A percentile compares a stretch with the other conserved stretches of the same genome.
These are phyloP conservation scores for Botrytis cinerea DNA, from an alignment of 2,329 filamentous ascomycete genomes.

Conservation along the genomic window DNA sequence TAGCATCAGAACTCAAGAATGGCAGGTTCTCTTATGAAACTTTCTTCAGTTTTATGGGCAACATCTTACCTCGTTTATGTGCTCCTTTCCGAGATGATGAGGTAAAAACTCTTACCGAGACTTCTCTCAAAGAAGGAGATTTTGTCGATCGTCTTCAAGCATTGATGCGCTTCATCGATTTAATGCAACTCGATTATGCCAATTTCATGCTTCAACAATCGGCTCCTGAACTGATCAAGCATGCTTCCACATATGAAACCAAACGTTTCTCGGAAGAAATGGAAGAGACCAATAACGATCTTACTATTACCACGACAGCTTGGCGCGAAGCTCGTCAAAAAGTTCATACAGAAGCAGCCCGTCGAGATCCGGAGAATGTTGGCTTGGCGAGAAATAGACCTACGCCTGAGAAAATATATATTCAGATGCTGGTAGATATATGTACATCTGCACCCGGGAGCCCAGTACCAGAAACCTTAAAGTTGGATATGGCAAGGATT, in stretches of 20 bases:
- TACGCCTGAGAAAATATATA: slow-evolving; percentile 70
- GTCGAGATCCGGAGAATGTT: slow-evolving; percentile 68
- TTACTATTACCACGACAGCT: slow-evolving; percentile 59
- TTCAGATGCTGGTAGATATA: slow-evolving; percentile 72
- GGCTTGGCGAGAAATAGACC: slow-evolving; percentile 63
- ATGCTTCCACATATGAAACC: slow-evolving; percentile 73
- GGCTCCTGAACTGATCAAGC: slow-evolving; percentile 69
- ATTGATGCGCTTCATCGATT: slow-evolving; percentile 72
- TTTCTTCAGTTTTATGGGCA: slow-evolving; percentile 76
- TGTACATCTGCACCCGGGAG: slow-evolving; percentile 65
- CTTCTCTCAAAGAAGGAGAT: slow-evolving; percentile 59
- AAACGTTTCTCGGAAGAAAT: slow-evolving; percentile 68
- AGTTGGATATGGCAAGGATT: slow-evolving; percentile 67
- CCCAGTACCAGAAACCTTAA: slow-evolving; percentile 71
- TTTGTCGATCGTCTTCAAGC: slow-evolving; percentile 77
- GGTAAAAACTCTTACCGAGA: slow-evolving; percentile 67
- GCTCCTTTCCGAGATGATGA: slow-evolving; percentile 79
- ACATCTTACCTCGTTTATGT: slow-evolving; percentile 75
- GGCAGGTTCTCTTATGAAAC: slow-evolving; percentile 79
- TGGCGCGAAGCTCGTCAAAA: slow-evolving; percentile 67
- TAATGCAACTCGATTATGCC: slow-evolving; percentile 77
- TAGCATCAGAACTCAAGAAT: slow-evolving; percentile 66
- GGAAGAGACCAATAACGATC: slow-evolving; percentile 57
- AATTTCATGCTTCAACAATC: slow-evolving; percentile 77
- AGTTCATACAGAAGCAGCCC: slow-evolving; percentile 64